These are phyloP conservation scores for Myriosclerotinia curreyana DNA, from an alignment of 2,329 filamentous ascomycete genomes.

Conservation along the genomic window DNA sequence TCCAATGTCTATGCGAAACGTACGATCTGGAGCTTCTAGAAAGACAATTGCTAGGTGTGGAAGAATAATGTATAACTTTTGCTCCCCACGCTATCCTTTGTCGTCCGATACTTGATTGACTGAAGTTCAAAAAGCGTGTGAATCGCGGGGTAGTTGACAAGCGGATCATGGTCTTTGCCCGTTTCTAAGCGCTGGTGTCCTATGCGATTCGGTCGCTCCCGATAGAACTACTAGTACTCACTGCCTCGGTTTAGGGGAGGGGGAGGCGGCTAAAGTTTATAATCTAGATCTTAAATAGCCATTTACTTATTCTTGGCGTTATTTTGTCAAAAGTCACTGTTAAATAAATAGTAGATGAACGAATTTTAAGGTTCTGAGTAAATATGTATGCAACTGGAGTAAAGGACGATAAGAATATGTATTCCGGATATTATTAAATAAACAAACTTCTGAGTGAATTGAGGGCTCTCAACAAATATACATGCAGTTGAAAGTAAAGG, in stretches of 20 bases:
- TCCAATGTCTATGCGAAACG: background rate
- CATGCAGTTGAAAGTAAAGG: background rate
- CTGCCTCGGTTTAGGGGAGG: conserved; percentile 8
- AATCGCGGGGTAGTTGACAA: conserved; percentile 15
- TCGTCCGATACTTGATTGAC: background rate
- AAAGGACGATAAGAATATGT: background rate
- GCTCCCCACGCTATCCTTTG: background rate
- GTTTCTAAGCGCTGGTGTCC: conserved; percentile 6
- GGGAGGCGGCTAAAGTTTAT: background rate
- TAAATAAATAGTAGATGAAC: too few species aligned
- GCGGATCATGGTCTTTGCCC: conserved; percentile 16
- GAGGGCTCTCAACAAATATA: too few species aligned
- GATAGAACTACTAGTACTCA: background rate
- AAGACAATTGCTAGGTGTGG: background rate
- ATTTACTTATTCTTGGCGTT: background rate
- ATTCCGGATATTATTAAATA: background rate
- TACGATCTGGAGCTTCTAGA: background rate
- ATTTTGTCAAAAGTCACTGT: too few species aligned
- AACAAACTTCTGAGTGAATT: too few species aligned
- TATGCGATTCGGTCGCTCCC: background rate
- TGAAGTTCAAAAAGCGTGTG: background rate
- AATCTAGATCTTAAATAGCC: background rate
- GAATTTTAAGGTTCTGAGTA: too few species aligned
- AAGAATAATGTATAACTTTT: background rate
- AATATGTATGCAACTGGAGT: background rate